These are phyloP conservation scores for Blastomyces gilchristii DNA, from an alignment of 2,329 filamentous ascomycete species.

Conservation along the genomic window DNA sequence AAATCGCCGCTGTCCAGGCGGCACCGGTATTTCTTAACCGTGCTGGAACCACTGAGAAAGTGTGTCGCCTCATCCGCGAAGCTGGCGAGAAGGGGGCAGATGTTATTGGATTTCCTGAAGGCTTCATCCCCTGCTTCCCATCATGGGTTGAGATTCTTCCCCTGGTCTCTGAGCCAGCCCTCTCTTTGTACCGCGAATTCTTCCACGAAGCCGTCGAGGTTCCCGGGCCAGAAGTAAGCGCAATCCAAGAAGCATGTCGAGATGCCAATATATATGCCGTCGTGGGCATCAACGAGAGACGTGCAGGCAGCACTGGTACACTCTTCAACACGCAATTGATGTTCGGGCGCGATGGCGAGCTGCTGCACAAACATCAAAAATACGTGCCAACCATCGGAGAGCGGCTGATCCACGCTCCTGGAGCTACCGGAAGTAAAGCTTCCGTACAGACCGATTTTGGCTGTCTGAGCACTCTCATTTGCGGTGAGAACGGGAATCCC, in stretches of 20 bases:
- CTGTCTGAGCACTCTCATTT: conserved; percentile 6
- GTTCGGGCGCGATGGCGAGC: conserved; percentile 5
- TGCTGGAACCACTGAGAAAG: conserved; percentile 7
- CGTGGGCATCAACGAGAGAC: conserved; percentile 7
- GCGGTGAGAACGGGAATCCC: conserved; percentile 7
- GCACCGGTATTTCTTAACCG: conserved; percentile 7
- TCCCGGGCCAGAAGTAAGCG: conserved; percentile 4
- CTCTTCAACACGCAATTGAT: conserved; percentile 8
- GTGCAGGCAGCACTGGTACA: conserved; percentile 3
- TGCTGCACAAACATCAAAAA: conserved; percentile 9
- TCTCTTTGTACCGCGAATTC: conserved; percentile 4
- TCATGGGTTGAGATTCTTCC: conserved; percentile 6
- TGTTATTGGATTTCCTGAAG: conserved; percentile 8
- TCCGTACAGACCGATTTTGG: conserved; percentile 7
- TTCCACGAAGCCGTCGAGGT: conserved; percentile 8
- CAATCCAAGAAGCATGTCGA: conserved; percentile 5
- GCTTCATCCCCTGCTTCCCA: conserved; percentile 4
- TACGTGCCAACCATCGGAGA: conserved; percentile 8
- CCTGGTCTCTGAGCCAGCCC: neutral
- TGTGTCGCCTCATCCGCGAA: conserved; percentile 9
- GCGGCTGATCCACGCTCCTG: conserved; percentile 5
- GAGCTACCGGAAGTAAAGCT: conserved; percentile 7
- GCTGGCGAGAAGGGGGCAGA: conserved; percentile 6
- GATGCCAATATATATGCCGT: conserved; percentile 6
- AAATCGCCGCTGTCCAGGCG: conserved; percentile 7